Evolutionary conservation across 805 yeast genomes (phyloP), one percentile per base, ranked within the genome.

Genomic region (Yarrowia porcina): DNA sequence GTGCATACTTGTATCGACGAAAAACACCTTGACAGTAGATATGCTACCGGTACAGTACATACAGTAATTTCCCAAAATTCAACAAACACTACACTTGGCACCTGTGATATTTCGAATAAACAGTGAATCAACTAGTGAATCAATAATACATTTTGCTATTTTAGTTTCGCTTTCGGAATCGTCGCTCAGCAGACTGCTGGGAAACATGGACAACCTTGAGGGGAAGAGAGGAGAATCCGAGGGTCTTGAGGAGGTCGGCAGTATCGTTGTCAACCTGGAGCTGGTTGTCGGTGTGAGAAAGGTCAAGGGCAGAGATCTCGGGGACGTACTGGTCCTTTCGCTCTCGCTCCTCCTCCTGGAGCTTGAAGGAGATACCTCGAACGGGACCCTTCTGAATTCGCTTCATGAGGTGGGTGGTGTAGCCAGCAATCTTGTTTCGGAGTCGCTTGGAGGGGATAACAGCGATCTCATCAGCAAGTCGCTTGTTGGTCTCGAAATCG

Each of bases 301-400:
- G 88, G 84, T 94, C 98, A 80, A 94, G 90, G 81, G 99, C 99
- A 78, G 99, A 96, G 78, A 92, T 96, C 81, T 92, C 98, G 83
- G 99, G 99, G 77, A 96, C 99, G 83, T 92, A 94, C 85, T 94
- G 99, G 83, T 94, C 98, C 85, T 96, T 94, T 85, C 99, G 90
- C 86, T 94, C 99, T 88, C 99, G 93, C 88, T 94, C 99, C 85
- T 94, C 99, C 86, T 94, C 99, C 87, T 94, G 99, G 79, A 94
- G 90, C 83, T 96, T 96, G 97, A 94, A 94, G 75, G 99, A 94
- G 75, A 94, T 96, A 85, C 99, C 99, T 88, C 98, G 92, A 76
- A 94, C 99, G 85, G 99, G 99, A 80, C 99, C 99, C 87, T 93
- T 94, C 84, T 96, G 98, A 79, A 94, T 94, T 86, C 99, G 92